Evolutionary conservation across 345 rosid genomes (phyloP), one percentile per base, ranked within the genome.

Genomic region (Clausena lansium): DNA sequence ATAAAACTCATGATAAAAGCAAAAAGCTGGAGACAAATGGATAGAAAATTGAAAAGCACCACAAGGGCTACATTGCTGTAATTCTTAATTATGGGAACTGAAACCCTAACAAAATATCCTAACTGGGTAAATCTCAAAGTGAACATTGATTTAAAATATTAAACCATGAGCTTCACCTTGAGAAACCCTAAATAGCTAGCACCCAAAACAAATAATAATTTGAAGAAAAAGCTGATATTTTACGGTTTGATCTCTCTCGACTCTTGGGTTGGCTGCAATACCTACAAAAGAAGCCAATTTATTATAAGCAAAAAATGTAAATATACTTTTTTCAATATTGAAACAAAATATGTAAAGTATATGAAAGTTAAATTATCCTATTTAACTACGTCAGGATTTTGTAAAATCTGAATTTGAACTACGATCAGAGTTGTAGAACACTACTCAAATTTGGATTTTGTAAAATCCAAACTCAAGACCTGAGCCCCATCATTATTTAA

Each of bases 121-220:
- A 17, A 76, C 9, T 36, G 72, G 73, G 65, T 25, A 36, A 27
- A 13, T 20, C 65, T 67, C 28, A 54, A 67, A 36, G 73, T 76
- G 73, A 64, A 59, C 61, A 55, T 71, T 72, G 78, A 25, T 52
- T 38, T 10, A 47, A 27, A 11, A 45, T 45, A 8, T 41, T n/a
- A 78, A 75, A 60, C 82, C 82, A 81, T 52, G 75, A 60, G 65
- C 76, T 73, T 75, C 82, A 76, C 71, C 45, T 72, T 62, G 75
- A 71, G 47, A 61, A 76, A 68, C 78, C 83, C 83, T 60, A 17
- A 28, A 65, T 61, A 45, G 52, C 77, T 52, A 28, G 69, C 73
- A 70, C 76, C 67, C 81, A 79, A 58, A 73, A 74, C 52, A 78
- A 80, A 80, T 70, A 65, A 33, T 60, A 47, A 79, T n/a, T 77